These are phyloP conservation scores for Leccinum barrowsii DNA, from an alignment of 768 basidiomycete species.

Conservation along the genomic window DNA sequence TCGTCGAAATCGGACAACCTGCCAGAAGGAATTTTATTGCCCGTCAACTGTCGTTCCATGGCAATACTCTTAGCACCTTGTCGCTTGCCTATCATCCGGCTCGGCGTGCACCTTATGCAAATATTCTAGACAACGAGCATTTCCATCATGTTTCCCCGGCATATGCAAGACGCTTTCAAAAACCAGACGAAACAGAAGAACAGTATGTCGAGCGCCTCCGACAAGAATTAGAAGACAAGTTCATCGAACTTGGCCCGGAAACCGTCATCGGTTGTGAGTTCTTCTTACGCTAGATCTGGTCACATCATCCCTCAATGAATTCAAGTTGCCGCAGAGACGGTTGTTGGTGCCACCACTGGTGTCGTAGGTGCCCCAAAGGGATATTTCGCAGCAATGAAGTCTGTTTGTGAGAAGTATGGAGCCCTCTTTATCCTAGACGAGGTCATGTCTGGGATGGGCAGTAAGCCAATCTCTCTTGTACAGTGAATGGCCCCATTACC, in stretches of 20 bases:
- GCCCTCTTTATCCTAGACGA: conserved; percentile 83
- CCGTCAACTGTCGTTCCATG: conserved; percentile 77
- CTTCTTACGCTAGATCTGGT: conserved; percentile 1
- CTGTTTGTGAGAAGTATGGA: conserved; percentile 72
- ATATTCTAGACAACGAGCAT: conserved; percentile 56
- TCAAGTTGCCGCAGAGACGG: conserved; percentile 79
- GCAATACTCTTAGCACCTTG: conserved; percentile 73
- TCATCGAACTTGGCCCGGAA: conserved; percentile 74
- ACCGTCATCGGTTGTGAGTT: conserved; percentile 78
- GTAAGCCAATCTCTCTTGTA: conserved; percentile 41
- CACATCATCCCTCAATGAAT: background rate
- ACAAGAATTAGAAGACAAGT: conserved; percentile 82
- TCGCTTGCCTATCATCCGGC: conserved; percentile 63
- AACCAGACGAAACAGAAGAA: conserved; percentile 64
- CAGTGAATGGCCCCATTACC: background rate
- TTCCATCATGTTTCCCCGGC: conserved; percentile 90
- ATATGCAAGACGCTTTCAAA: conserved; percentile 77
- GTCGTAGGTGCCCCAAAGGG: conserved; percentile 75
- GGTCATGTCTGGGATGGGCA: conserved; percentile 91
- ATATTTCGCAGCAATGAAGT: conserved; percentile 83
- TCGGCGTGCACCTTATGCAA: conserved; percentile 66
- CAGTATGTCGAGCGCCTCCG: conserved; percentile 76
- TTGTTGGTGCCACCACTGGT: conserved; percentile 83
- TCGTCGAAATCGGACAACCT: conserved; percentile 62
- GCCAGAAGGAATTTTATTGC: conserved; percentile 78